Conservation (phyloP, 176 grass and related monocot species). For the Pontederia paniculata region DNA sequence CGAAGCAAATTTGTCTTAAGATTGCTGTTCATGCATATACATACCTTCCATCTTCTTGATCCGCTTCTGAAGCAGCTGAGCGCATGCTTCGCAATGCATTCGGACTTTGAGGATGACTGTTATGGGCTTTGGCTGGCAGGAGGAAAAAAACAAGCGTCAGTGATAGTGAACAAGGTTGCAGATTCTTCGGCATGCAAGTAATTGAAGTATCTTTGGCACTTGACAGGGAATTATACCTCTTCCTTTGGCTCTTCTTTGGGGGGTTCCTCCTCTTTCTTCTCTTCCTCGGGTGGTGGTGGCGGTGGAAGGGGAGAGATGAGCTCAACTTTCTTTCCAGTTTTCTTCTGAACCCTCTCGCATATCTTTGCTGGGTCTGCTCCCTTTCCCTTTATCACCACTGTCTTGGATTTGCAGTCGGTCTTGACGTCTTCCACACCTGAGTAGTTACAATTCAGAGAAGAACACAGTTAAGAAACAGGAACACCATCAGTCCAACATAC, state of each 20-base stretch:
- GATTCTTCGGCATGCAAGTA: neutral
- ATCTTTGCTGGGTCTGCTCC: slow-evolving; percentile 37
- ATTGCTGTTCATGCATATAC: neutral
- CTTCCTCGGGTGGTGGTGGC: slow-evolving; percentile 21
- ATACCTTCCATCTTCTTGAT: slow-evolving; percentile 53
- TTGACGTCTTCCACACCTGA: slow-evolving; percentile 50
- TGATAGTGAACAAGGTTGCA: neutral
- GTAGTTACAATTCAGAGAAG: neutral
- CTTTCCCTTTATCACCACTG: slow-evolving; percentile 45
- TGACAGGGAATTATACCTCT: slow-evolving; percentile 34
- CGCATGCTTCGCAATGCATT: slow-evolving; percentile 47
- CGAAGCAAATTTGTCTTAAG: neutral
- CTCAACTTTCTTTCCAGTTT: slow-evolving; percentile 52
- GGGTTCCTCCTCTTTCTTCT: slow-evolving; percentile 49
- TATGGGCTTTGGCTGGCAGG: slow-evolving; percentile 29
- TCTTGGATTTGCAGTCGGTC: slow-evolving; percentile 45
- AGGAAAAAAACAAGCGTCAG: neutral
- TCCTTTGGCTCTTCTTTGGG: slow-evolving; percentile 47
- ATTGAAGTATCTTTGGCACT: neutral
- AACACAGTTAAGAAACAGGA: neutral
- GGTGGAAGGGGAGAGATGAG: slow-evolving; percentile 47
- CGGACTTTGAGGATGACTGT: slow-evolving; percentile 40
- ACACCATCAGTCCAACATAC: no score
- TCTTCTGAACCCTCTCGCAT: slow-evolving; percentile 54
- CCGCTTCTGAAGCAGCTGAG: slow-evolving; percentile 34